Evolutionary conservation across 2,329 filamentous ascomycete genomes (phyloP), one percentile per base, ranked within the genome.

Genomic region (Colletotrichum cuscutae): DNA sequence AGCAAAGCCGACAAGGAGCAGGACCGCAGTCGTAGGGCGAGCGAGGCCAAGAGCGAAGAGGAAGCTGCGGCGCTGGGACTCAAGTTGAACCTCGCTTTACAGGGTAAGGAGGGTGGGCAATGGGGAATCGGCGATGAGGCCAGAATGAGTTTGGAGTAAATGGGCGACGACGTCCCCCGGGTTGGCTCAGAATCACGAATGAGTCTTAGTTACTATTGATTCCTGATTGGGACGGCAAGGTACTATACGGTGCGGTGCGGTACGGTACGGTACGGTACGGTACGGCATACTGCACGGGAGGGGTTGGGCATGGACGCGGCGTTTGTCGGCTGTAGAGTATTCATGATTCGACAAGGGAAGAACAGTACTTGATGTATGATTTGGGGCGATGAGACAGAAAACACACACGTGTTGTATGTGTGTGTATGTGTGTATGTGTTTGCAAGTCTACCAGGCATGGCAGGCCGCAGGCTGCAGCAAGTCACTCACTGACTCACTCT

Each of bases 91-190:
- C 79, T 90, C 60, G 84, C 89, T 80, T 82, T 89, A 77, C 85
- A 90, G 81, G 85, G 86, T 76, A 85, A 83, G 78, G 90, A 88
- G 76, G 91, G 84, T 76, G 88, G 82, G 3, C 89, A 90, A 77
- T 95, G 95, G 91, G 94, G 94, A 0, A 89, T 97, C 62, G 93
- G 94, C 1, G 95, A 98, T 80, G 95, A 97, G 79, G 91, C 93
- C 28, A 88, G 92, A 78, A 97, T 97, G 93, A 93, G 91, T 37
- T 84, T 97, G 76, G 94, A 96, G 81, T 96, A 80, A 68, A 68
- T n/a, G 7, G 19, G 52, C 24, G 42, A 22, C 35, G 7, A 19
- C 22, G 49, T 35, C 46, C 12, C 19, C 28, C 28, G 6, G 42
- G 12, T 28, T 28, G 58, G 12, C 30, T 52, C 13, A 52, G 6